Conservation (phyloP, 352 stramenopile species). For the Pilasporangium apinafurcum region DNA sequence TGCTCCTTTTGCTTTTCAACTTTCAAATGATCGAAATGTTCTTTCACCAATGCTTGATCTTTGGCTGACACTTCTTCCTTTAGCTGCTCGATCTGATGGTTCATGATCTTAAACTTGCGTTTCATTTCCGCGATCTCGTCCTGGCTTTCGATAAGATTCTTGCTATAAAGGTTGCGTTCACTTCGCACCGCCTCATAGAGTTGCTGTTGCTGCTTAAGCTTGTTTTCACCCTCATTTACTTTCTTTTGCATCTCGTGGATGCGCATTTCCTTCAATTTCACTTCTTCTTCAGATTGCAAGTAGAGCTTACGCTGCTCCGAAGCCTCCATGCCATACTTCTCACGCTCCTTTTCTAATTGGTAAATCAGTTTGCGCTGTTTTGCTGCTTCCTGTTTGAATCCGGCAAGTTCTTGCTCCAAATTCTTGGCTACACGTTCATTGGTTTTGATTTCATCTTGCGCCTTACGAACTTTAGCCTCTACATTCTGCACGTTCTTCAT, state of each 20-base stretch:
- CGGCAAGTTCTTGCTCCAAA: constrained; percentile 73
- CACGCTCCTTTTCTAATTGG: constrained; percentile 90
- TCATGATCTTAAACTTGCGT: constrained; percentile 96
- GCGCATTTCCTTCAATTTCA: constrained; percentile 75
- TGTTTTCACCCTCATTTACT: constrained; percentile 86
- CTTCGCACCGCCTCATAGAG: constrained; percentile 92
- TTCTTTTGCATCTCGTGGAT: constrained; percentile 84
- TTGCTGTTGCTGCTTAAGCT: constrained; percentile 96
- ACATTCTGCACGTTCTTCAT: constrained; percentile 74
- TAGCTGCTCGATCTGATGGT: constrained; percentile 94
- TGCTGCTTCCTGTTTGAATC: constrained; percentile 76
- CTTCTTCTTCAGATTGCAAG: constrained; percentile 76
- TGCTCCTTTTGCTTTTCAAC: constrained; percentile 94
- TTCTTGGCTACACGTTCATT: constrained; percentile 90
- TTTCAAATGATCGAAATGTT: constrained; percentile 94
- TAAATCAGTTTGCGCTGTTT: constrained; percentile 90
- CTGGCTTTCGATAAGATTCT: constrained; percentile 94
- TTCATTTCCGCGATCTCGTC: constrained; percentile 96
- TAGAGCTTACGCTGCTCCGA: constrained; percentile 82
- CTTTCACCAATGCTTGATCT: constrained; percentile 93
- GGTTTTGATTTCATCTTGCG: constrained; percentile 88
- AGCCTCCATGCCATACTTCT: constrained; percentile 89
- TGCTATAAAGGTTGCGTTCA: constrained; percentile 94
- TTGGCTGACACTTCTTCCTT: constrained; percentile 95
- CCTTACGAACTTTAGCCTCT: constrained; percentile 84